Evolutionary conservation across 2,329 filamentous ascomycete genomes (phyloP), one percentile per base, ranked within the genome.

Genomic region (Arthrobotrys entomopaga): DNA sequence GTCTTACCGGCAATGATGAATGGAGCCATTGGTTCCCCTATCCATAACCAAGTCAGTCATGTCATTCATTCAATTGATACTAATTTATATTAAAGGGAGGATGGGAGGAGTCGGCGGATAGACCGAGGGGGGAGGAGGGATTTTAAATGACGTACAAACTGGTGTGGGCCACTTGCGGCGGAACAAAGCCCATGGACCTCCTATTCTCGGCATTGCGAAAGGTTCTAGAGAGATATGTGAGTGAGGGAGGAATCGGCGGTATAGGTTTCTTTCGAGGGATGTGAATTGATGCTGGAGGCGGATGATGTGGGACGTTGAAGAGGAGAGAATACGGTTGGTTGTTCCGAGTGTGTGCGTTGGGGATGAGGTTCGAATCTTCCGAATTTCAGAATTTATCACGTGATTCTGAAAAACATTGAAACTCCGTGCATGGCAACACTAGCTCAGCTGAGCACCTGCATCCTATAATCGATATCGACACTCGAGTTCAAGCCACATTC

Each of bases 1-100:
- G 74, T 63, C 91, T 82, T 95, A 97, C 94, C 93, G 82, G 94
- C 94, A 83, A 87, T 86, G 87, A 93, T 95, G 88, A 98, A 98
- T 79, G 94, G 94, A 83, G 88, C 89, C 89, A 96, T 89, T 80
- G 94, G 93, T 87, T 88, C 88, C 85, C 92, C 94, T 98, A 82
- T 82, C 81, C 50, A 38, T n/a, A 34, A 65, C 38, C 53, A 65
- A 10, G 22, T 49, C 22, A 60, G 19, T 24, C 20, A 56, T n/a
- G n/a, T n/a, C n/a, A 26, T 16, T 80, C 80, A 76, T 80, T 77
- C 48, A 80, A 65, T 70, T 66, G 71, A 79, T 71, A 71, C 57
- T 54, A 48, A n/a, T 40, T 40, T 13, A 6, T 13, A 13, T 40
- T 6, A 43, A 13, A 16, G 40, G 40, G 40, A 3, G 43, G 64